These are phyloP conservation scores for Tolypocladium amazonense DNA, from an alignment of 2,329 filamentous ascomycete species.

Conservation along the genomic window DNA sequence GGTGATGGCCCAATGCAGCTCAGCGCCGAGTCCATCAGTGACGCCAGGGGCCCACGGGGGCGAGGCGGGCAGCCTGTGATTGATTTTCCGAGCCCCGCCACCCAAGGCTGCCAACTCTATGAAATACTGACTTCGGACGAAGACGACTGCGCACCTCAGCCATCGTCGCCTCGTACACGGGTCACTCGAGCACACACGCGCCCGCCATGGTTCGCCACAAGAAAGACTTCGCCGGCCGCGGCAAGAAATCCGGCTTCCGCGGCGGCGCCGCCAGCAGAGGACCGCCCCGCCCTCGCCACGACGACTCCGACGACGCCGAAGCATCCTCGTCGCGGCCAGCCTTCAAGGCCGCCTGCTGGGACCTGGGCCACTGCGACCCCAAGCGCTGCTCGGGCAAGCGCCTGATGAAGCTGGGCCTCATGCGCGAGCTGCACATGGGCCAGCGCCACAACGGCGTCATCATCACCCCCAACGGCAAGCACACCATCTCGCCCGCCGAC, in stretches of 20 bases:
- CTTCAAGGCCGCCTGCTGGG: conserved; percentile 96
- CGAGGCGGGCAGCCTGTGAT: not conserved
- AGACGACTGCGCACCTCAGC: not conserved
- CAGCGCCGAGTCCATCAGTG: not conserved
- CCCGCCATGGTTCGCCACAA: conserved; percentile 81
- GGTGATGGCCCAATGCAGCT: not conserved
- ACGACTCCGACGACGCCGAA: conserved; percentile 15
- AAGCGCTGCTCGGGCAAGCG: conserved; percentile 95
- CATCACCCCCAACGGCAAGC: conserved; percentile 89
- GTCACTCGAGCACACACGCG: not conserved
- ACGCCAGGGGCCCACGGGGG: not conserved
- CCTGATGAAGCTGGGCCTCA: conserved; percentile 82
- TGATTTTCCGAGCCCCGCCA: not conserved
- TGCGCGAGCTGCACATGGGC: conserved; percentile 85
- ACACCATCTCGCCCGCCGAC: conserved; percentile 74
- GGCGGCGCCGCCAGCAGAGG: conserved; percentile 36
- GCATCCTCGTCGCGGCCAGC: conserved; percentile 26
- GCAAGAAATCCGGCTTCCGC: conserved; percentile 57
- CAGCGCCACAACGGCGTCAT: conserved; percentile 89
- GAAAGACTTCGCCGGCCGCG: conserved; percentile 68
- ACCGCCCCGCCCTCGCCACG: conserved; percentile 38
- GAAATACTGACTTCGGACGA: too few relatives aligned
- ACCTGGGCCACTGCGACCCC: conserved; percentile 93
- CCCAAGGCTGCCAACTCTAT: not conserved
- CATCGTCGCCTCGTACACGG: not conserved